phyloP scores from a whole-genome alignment of 306 rosid genomes.

The Rosa persica region DNA sequence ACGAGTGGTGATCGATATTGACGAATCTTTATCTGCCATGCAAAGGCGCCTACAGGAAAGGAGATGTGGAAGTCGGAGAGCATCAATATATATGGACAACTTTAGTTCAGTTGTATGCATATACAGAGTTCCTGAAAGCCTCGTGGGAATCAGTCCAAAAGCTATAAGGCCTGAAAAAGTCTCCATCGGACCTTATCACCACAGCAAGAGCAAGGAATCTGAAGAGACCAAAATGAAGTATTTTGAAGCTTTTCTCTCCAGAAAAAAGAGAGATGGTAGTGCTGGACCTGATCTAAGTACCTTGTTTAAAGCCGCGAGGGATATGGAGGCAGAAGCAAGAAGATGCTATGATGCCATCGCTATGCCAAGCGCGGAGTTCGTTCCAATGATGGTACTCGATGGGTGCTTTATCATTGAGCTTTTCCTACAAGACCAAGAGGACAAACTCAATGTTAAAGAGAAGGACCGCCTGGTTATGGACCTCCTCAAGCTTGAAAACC shows the following conservation, averaged over 20 bases:
- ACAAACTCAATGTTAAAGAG: no score
- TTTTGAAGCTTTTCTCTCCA: neutral
- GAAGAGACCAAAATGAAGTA: neutral
- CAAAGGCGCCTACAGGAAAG: neutral
- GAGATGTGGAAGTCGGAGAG: neutral
- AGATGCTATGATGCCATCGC: neutral
- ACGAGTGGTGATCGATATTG: neutral
- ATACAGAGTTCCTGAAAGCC: slow-evolving; percentile 2
- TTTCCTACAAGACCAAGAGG: neutral
- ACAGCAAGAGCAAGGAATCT: neutral
- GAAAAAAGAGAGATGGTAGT: neutral
- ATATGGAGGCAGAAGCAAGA: neutral
- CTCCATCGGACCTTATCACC: slow-evolving; percentile 1
- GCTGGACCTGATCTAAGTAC: neutral
- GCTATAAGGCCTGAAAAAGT: neutral
- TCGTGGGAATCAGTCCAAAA: neutral
- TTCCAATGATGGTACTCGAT: neutral
- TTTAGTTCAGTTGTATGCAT: neutral
- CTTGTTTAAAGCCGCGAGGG: neutral
- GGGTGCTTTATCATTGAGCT: slow-evolving; percentile 5
- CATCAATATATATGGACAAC: neutral
- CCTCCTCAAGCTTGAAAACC: neutral
- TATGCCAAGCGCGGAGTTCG: neutral
- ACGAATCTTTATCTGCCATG: neutral
- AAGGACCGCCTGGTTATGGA: neutral